Conservation (phyloP, 495 filamentous ascomycete genomes). For the Neurospora discreta region DNA sequence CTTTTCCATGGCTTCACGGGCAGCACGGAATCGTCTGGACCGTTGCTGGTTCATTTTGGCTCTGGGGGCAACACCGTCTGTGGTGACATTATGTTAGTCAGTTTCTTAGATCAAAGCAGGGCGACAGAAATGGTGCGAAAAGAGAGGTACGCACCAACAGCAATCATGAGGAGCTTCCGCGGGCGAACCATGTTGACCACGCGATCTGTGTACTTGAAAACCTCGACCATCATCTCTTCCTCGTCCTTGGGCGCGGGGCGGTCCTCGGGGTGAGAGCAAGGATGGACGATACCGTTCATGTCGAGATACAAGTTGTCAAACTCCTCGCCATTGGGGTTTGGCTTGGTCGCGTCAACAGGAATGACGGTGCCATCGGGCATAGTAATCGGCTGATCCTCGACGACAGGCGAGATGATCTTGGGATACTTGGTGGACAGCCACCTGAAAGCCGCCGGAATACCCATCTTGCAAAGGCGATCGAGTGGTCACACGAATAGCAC, state of each 20-base stretch:
- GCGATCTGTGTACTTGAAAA: slow-evolving; percentile 94
- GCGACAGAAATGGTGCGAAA: not conserved
- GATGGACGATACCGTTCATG: slow-evolving; percentile 99
- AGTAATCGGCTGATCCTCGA: slow-evolving; percentile 69
- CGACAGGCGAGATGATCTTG: slow-evolving; percentile 85
- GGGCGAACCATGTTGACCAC: slow-evolving; percentile 98
- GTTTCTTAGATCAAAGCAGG: not conserved
- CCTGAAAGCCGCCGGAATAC: slow-evolving; percentile 86
- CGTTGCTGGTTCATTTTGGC: slow-evolving; percentile 98
- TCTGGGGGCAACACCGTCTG: slow-evolving; percentile 86
- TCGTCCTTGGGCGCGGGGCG: slow-evolving; percentile 81
- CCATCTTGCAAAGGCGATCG: slow-evolving; percentile 48
- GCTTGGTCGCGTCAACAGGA: slow-evolving; percentile 69
- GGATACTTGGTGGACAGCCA: slow-evolving; percentile 95
- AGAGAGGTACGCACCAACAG: slow-evolving; percentile 63
- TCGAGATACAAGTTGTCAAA: slow-evolving; percentile 97
- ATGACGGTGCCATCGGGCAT: slow-evolving; percentile 68
- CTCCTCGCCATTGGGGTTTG: slow-evolving; percentile 96
- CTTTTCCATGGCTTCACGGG: slow-evolving; percentile 88
- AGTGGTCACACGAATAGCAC: not conserved
- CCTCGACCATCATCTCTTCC: slow-evolving; percentile 98
- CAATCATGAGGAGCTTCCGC: slow-evolving; percentile 91
- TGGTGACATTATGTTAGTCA: slow-evolving; percentile 22
- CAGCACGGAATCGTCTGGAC: slow-evolving; percentile 80
- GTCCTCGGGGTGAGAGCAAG: slow-evolving; percentile 95